Evolutionary conservation across 2,329 filamentous ascomycete genomes (phyloP).

Genomic region (Scedosporium boydii): DNA sequence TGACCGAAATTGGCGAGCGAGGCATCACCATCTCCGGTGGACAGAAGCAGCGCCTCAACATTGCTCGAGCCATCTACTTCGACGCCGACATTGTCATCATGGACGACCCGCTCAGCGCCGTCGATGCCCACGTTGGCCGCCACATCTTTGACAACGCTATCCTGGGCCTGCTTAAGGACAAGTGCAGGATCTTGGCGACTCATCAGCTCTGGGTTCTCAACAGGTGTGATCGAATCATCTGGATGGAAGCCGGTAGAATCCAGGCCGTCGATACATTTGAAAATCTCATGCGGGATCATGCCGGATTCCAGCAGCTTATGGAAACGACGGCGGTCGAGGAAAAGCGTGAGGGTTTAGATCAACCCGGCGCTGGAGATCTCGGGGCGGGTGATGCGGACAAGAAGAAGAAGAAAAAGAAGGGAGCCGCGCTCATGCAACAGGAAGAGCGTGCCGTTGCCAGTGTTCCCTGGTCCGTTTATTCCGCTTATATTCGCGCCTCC

Average conservation of each 20-base stretch:
- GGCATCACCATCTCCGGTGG: slow-evolving; percentile 94
- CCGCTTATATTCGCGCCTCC: slow-evolving; percentile 66
- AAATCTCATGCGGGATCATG: slow-evolving; percentile 71
- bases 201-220: slow-evolving; percentile 91
- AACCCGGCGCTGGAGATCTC: slow-evolving; percentile 10
- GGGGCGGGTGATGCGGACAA: slow-evolving; percentile 34
- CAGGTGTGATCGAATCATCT: slow-evolving; percentile 84
- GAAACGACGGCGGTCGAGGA: slow-evolving; percentile 69
- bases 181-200: slow-evolving; percentile 84
- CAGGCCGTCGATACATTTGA: slow-evolving; percentile 82
- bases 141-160: slow-evolving; percentile 93
- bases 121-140: slow-evolving; percentile 60
- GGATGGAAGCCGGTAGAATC: slow-evolving; percentile 81
- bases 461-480: slow-evolving; percentile 73
- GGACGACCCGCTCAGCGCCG: slow-evolving; percentile 60
- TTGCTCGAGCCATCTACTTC: slow-evolving; percentile 71
- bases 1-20: slow-evolving; percentile 88
- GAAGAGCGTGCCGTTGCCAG: slow-evolving; percentile 63
- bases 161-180: slow-evolving; percentile 75
- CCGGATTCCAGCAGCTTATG: slow-evolving; percentile 76
- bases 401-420: slow-evolving; percentile 50
- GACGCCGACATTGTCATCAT: slow-evolving; percentile 58
- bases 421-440: slow-evolving; percentile 59
- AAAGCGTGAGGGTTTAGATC: slow-evolving; percentile 43
- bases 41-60: slow-evolving; percentile 91